Evolutionary conservation across 139 green algal species (phyloP), one percentile per base, ranked within the genome.

Genomic region (Tetradesmus obliquus): DNA sequence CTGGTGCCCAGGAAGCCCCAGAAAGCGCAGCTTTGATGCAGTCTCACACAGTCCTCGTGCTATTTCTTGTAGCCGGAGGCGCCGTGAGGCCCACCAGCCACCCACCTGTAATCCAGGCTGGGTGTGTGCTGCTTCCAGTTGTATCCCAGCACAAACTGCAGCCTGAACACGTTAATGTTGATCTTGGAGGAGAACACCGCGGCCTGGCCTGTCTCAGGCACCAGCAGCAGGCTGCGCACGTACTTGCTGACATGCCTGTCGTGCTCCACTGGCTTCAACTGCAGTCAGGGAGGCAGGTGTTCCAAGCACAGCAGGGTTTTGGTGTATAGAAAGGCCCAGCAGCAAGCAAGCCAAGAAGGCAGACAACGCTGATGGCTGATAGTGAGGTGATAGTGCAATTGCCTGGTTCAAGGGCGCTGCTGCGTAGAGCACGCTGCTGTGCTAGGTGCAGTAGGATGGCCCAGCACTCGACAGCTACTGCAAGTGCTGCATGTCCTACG

Each of bases 61-160:
- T 45, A 45, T 1, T 45, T 45, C 32, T 45, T 45, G 32, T 45
- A 45, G 32, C 32, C 32, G 32, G 32, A 45, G 32, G 32, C 32
- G 32, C 32, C 0, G 32, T 45, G 32, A 45, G 32, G 32, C 32
- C 60, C 13, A 72, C 60, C 79, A 17, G 32, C 22, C 32, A 15
- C 83, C 32, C 69, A 96, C 94, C 94, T 88, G 92, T 96, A 96
- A 32, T 96, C 94, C 13, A 96, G 81, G 24, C 84, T 94, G 53
- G 92, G 90, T 55, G 58, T 87, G 22, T 84, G 82, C 6, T 22
- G 76, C 55, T 82, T 74, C 93, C 93, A 96, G 51, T 95, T 94
- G 90, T 94, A 96, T 17, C 93, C 93, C 54, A 91, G 86, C 20
- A 94, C 91, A 53, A 93, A 93, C 84, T 94, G 91, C 60, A 90